Evolutionary conservation across 1,284 basidiomycete genomes (phyloP), one percentile per base, ranked within the genome.

Genomic region (Ustilago lituana): DNA sequence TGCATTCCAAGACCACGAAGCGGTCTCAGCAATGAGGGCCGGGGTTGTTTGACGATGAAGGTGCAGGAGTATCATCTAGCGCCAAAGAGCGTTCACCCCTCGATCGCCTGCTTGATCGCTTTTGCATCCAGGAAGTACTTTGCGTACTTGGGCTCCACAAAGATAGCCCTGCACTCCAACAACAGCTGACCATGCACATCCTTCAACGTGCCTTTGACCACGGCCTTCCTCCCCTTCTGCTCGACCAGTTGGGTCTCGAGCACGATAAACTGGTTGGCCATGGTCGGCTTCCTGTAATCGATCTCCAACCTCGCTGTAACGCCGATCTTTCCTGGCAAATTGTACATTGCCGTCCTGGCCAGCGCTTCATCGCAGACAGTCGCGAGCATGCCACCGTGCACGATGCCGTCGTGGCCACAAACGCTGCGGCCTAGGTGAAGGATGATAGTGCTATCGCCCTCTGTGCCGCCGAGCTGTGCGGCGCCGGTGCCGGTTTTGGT

Each of bases 371-470:
- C 94, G 56, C 95, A 84, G 4, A 98, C 84, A 0, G 93, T 97
- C 24, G 93, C 92, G 22, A 97, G 85, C 61, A 98, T 81, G 1
- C 95, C 95, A 0, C 95, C 95, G 80, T 98, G 95, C 2, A 97
- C 84, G 67, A 98, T 92, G 0, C 94, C 94, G 82, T 95, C 93
- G 75, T 95, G 93, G 0, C 84, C 92, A 78, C 94, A 97, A 46
- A 98, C 77, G 5, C 89, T 89, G 32, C 91, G 84, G 1, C 95
- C 94, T 8, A 96, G 85, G 79, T 97, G 94, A 1, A 93, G 62
- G 59, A 96, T 84, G 12, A 88, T 72, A 23, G 62, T 59, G 11
- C 65, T 48, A 48, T 82, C 80, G n/a, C 80, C 80, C 38, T 74
- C 74, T 6, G 37, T 20, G 27, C 80, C 80, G 20, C 80, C 78